Conservation (phyloP, 2,329 filamentous ascomycete genomes). For the Claviceps citrina region DNA sequence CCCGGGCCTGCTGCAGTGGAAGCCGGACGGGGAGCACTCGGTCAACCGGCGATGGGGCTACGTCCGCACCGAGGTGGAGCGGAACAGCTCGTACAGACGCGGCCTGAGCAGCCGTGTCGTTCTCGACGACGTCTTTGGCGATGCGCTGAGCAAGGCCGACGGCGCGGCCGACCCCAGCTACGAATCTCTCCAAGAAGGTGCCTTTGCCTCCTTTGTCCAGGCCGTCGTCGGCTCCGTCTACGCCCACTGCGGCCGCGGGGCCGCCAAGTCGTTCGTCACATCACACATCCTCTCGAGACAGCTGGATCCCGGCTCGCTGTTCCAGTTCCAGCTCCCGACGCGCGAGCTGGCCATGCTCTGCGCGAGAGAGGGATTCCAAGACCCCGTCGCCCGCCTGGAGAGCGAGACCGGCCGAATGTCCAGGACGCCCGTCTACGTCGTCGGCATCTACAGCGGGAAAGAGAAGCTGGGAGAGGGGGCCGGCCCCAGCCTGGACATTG, state of each 20-base stretch:
- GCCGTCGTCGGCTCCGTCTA: slow-evolving; percentile 77
- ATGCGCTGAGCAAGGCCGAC: slow-evolving; percentile 24
- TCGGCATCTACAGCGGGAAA: slow-evolving; percentile 80
- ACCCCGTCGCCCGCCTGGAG: slow-evolving; percentile 71
- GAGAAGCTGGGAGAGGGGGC: slow-evolving; percentile 90
- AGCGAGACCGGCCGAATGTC: slow-evolving; percentile 80
- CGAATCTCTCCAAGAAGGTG: slow-evolving; percentile 50
- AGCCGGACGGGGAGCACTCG: slow-evolving; percentile 30
- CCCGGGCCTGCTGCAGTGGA: slow-evolving; percentile 75
- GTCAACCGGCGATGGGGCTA: slow-evolving; percentile 35
- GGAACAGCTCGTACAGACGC: slow-evolving; percentile 37
- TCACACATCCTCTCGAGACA: slow-evolving; percentile 71
- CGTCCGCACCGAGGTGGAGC: slow-evolving; percentile 33
- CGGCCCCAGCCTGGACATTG: slow-evolving; percentile 62
- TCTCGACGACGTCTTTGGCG: slow-evolving; percentile 74
- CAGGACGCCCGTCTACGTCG: slow-evolving; percentile 77
- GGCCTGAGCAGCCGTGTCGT: slow-evolving; percentile 65
- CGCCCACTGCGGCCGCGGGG: slow-evolving; percentile 62
- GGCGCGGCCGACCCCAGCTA: slow-evolving; percentile 10
- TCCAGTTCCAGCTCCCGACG: slow-evolving; percentile 71
- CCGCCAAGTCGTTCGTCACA: slow-evolving; percentile 69
- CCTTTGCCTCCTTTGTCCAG: slow-evolving; percentile 63
- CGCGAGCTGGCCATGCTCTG: slow-evolving; percentile 74
- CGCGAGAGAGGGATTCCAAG: slow-evolving; percentile 74
- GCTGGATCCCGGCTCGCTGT: slow-evolving; percentile 61